These are phyloP conservation scores for Eruca vesicaria DNA, from an alignment of 441 rosid species.

Conservation along the genomic window DNA sequence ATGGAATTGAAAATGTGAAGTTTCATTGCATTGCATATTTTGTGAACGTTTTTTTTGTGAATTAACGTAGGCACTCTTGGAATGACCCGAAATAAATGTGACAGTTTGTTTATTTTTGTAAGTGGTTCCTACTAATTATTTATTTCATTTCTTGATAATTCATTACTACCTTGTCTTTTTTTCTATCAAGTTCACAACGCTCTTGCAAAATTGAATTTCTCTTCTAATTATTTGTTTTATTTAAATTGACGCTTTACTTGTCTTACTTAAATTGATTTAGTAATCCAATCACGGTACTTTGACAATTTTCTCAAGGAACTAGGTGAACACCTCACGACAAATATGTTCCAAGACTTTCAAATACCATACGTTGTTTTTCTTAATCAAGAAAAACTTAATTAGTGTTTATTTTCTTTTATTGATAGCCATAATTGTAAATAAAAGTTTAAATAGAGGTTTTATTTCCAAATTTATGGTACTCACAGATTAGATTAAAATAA, in stretches of 20 bases:
- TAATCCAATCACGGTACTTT: neutral
- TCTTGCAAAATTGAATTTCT: neutral
- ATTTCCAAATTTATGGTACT: neutral
- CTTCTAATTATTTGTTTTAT: neutral
- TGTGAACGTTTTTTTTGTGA: neutral
- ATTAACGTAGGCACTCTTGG: conserved; percentile 17
- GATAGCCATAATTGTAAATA: neutral
- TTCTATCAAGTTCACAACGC: neutral
- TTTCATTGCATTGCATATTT: neutral
- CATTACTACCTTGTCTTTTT: neutral
- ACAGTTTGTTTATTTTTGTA: conserved; percentile 10
- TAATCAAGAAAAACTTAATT: neutral
- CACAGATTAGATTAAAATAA: neutral
- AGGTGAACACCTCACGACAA: neutral
- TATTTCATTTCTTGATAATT: neutral
- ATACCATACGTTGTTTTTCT: neutral
- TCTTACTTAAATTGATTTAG: neutral
- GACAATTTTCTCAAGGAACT: neutral
- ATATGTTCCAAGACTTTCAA: neutral
- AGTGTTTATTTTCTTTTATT: neutral
- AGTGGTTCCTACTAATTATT: neutral
- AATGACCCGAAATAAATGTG: conserved; percentile 19
- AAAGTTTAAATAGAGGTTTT: neutral
- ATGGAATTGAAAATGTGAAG: neutral
- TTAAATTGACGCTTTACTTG: neutral